A percentile compares a stretch with the other conserved stretches of the same genome.
These are phyloP conservation scores for Haplosporangium sp. DNA, from an alignment of 371 early-diverging fungal genomes.

Conservation along the genomic window DNA sequence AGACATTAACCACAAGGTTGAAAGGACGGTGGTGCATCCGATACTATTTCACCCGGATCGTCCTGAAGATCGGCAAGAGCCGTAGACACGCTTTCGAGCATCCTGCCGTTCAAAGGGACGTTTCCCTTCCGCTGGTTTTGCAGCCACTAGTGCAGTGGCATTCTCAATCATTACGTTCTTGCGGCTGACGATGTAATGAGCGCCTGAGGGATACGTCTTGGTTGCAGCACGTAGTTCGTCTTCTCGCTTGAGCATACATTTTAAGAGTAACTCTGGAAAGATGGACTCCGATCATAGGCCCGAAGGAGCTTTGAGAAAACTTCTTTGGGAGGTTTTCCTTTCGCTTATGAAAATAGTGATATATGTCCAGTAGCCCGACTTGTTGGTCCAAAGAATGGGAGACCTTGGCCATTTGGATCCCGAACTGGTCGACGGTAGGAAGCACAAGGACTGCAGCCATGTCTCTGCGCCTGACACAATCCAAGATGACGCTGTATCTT, in stretches of 20 bases:
- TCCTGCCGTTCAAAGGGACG: not conserved
- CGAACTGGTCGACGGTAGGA: not conserved
- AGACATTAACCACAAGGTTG: conserved; percentile 13
- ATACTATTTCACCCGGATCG: not conserved
- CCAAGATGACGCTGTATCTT: conserved; percentile 5
- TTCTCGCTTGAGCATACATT: not conserved
- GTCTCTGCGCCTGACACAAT: not conserved
- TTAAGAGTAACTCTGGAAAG: not conserved
- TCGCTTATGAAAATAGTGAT: not conserved
- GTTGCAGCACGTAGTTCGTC: not conserved
- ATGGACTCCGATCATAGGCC: not conserved
- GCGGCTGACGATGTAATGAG: conserved; percentile 3
- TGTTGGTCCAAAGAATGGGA: not conserved
- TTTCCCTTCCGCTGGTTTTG: conserved; percentile 4
- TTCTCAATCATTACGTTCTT: not conserved
- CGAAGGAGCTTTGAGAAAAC: not conserved
- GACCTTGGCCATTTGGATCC: conserved; percentile 1
- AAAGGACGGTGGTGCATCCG: conserved; percentile 2
- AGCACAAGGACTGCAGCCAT: not conserved
- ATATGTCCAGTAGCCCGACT: conserved; percentile 1
- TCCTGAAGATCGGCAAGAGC: not conserved
- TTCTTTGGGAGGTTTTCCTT: not conserved
- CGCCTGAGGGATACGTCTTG: too few species aligned
- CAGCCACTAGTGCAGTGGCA: conserved; percentile 1
- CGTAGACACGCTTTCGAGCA: not conserved